Evolutionary conservation across 352 stramenopile genomes (phyloP).

Genomic region (Phytophthora fragariaefolia): DNA sequence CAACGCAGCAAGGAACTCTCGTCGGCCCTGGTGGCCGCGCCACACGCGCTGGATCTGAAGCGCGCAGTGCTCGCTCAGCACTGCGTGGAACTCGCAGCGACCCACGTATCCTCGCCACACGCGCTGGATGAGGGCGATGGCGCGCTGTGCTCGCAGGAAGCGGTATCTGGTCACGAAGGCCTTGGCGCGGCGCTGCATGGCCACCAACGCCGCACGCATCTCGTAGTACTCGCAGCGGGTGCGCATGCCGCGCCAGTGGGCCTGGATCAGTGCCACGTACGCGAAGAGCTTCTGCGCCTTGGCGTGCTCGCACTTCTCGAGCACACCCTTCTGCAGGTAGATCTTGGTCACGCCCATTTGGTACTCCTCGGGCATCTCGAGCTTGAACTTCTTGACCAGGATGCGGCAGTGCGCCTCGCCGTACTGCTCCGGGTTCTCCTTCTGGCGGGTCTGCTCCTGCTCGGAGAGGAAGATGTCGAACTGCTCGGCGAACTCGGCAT

Average conservation of each 20-base stretch:
- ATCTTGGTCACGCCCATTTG: slow-evolving; percentile 89
- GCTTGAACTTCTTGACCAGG: slow-evolving; percentile 68
- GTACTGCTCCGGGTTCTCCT: slow-evolving; percentile 34
- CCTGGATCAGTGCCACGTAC: slow-evolving; percentile 69
- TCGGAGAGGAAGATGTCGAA: slow-evolving; percentile 76
- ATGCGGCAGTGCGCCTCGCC: slow-evolving; percentile 46
- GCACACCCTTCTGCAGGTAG: slow-evolving; percentile 85
- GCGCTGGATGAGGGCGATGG: slow-evolving; percentile 40
- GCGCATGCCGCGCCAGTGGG: slow-evolving; percentile 60
- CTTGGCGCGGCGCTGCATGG: slow-evolving; percentile 59
- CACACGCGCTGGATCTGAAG: slow-evolving; percentile 50
- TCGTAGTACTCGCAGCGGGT: slow-evolving; percentile 43
- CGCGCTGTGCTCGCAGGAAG: slow-evolving; percentile 38
- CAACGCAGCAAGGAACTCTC: slow-evolving; percentile 8
- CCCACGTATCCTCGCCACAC: slow-evolving; percentile 53
- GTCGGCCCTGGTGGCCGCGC: slow-evolving; percentile 8
- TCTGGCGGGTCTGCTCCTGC: slow-evolving; percentile 41
- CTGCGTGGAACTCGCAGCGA: slow-evolving; percentile 39
- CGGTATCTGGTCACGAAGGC: slow-evolving; percentile 49
- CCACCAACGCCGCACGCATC: slow-evolving; percentile 41
- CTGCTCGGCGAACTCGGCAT: slow-evolving; percentile 71
- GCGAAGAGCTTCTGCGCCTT: slow-evolving; percentile 74
- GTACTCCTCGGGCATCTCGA: slow-evolving; percentile 69
- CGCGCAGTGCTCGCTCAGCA: slow-evolving; percentile 43
- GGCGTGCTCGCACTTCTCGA: slow-evolving; percentile 70